These are phyloP conservation scores for Xylariaceae sp. DNA, from an alignment of 2,329 filamentous ascomycete genomes.

Conservation along the genomic window DNA sequence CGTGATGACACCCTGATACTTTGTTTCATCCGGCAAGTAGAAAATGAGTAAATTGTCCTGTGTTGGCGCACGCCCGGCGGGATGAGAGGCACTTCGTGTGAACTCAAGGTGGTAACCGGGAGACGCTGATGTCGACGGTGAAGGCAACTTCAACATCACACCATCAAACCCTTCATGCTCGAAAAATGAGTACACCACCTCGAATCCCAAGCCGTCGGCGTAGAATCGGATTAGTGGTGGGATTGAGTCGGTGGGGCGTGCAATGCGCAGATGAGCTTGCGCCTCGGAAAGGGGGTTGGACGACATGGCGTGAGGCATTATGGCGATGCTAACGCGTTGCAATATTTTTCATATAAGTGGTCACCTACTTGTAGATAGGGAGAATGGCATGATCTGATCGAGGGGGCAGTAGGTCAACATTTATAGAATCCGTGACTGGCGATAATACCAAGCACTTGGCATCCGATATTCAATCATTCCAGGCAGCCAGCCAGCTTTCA, in stretches of 20 bases:
- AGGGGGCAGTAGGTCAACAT: too few relatives aligned
- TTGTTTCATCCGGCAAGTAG: slow-evolving; percentile 12
- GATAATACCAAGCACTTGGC: not conserved
- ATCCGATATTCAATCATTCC: too few relatives aligned
- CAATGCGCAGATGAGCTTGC: slow-evolving; percentile 15
- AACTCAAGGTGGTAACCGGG: slow-evolving; percentile 18
- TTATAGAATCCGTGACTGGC: not conserved
- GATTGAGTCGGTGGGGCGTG: slow-evolving; percentile 18
- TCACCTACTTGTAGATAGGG: too few relatives aligned
- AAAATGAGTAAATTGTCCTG: slow-evolving; percentile 18
- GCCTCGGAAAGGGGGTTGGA: slow-evolving; percentile 8
- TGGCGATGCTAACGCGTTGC: not conserved
- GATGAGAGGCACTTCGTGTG: slow-evolving; percentile 12
- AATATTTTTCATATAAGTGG: not conserved
- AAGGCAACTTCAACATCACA: slow-evolving; percentile 7
- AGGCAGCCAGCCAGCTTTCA: too few relatives aligned
- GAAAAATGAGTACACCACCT: slow-evolving; percentile 5
- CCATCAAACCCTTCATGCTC: slow-evolving; percentile 17
- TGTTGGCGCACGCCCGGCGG: slow-evolving; percentile 17
- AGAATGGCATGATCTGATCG: too few relatives aligned
- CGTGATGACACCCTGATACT: slow-evolving; percentile 9
- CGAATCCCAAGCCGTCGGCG: slow-evolving; percentile 15
- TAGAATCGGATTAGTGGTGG: slow-evolving; percentile 17
- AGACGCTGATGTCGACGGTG: slow-evolving; percentile 2
- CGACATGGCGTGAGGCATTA: slow-evolving; percentile 3